phyloP scores from a whole-genome alignment of 2,329 filamentous ascomycete genomes.

The Neonectria magnoliae region DNA sequence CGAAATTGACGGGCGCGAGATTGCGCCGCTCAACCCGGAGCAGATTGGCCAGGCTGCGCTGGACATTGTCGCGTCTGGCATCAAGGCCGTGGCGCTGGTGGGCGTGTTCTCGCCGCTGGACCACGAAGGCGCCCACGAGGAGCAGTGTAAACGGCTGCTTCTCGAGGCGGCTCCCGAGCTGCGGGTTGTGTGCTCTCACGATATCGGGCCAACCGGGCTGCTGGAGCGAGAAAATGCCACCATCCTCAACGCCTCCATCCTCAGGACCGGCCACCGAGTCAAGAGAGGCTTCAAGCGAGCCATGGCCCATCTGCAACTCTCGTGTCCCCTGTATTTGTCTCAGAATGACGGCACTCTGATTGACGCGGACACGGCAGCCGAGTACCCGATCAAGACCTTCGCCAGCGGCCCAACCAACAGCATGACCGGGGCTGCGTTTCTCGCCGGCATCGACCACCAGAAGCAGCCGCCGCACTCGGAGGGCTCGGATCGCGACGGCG shows the following conservation, averaged over 20 bases:
- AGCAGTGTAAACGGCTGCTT: constrained; percentile 51
- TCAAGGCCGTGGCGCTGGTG: constrained; percentile 53
- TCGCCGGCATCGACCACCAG: constrained; percentile 57
- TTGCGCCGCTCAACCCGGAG: constrained; percentile 48
- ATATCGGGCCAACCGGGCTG: constrained; percentile 56
- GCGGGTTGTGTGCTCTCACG: constrained; percentile 54
- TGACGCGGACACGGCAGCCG: constrained; percentile 56
- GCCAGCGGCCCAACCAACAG: constrained; percentile 65
- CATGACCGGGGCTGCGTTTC: constrained; percentile 63
- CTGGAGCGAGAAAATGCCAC: constrained; percentile 63
- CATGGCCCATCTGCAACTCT: constrained; percentile 53
- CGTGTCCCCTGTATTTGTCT: constrained; percentile 59
- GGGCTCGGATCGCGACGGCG: not conserved
- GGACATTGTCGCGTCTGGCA: constrained; percentile 48
- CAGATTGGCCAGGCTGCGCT: constrained; percentile 49
- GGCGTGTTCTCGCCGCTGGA: constrained; percentile 60
- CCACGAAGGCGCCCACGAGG: constrained; percentile 52
- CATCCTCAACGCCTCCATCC: constrained; percentile 64
- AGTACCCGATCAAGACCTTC: constrained; percentile 63
- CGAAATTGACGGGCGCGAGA: constrained; percentile 60
- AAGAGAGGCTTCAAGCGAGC: constrained; percentile 59
- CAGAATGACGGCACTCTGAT: constrained; percentile 65
- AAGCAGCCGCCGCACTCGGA: not conserved
- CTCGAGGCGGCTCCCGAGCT: constrained; percentile 48
- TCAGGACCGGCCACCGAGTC: constrained; percentile 57